phyloP scores from a whole-genome alignment of 441 rosid species.

The Mallotus japonicus region DNA sequence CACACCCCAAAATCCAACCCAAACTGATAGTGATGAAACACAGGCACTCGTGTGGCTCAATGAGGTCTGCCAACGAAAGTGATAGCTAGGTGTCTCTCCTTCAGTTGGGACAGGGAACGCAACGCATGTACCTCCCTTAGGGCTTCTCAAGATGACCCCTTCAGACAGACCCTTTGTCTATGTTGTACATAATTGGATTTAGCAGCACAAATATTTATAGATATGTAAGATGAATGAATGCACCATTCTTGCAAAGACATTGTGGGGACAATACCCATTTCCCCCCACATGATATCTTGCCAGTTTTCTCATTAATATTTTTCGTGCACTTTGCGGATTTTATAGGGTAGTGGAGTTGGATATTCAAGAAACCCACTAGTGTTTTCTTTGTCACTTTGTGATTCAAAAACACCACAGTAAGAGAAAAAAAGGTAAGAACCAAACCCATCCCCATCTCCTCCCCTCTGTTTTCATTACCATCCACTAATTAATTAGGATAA shows the following conservation, averaged over 20 bases:
- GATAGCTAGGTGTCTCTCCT: constrained; percentile 18
- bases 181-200: neutral
- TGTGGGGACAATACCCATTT: constrained; percentile 27
- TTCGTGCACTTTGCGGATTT: constrained; percentile 22
- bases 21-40: constrained; percentile 36
- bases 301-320: constrained; percentile 14
- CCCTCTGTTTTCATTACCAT: too few relatives aligned
- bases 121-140: constrained; percentile 12
- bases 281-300: constrained; percentile 23
- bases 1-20: constrained; percentile 14
- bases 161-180: neutral
- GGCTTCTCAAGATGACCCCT: neutral
- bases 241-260: neutral
- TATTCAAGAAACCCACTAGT: constrained; percentile 6
- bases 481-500: too few relatives aligned
- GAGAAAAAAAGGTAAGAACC: too few relatives aligned
- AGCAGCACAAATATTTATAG: too few relatives aligned
- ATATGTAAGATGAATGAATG: neutral
- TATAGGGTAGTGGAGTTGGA: constrained; percentile 19
- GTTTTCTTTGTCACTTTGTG: neutral
- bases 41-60: constrained; percentile 33
- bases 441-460: too few relatives aligned
- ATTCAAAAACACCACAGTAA: neutral
- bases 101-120: constrained; percentile 1
- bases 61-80: constrained; percentile 25